phyloP scores from a whole-genome alignment of 495 filamentous ascomycete species.

The Parmelia sp. region DNA sequence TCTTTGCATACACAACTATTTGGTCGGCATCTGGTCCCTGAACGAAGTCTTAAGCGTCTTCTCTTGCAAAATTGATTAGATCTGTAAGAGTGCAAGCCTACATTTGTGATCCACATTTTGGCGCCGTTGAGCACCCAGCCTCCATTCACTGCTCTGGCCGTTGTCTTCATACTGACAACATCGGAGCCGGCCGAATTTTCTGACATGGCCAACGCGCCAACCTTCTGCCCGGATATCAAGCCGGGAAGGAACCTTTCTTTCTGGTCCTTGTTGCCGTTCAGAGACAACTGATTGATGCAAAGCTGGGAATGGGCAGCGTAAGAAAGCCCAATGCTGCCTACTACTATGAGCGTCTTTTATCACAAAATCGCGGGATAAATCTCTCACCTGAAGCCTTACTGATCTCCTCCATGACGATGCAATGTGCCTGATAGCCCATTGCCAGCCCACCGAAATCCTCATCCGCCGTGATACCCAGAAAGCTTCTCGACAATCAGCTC shows the following conservation, averaged over 20 bases:
- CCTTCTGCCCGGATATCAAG: conserved; percentile 70
- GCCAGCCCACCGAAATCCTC: conserved; percentile 86
- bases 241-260: conserved; percentile 75
- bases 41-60: neutral
- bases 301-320: conserved; percentile 96
- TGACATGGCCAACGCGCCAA: conserved; percentile 93
- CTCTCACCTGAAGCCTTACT: conserved; percentile 55
- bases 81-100: conserved; percentile 28
- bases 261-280: conserved; percentile 77
- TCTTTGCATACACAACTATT: conserved; percentile 94
- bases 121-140: conserved; percentile 83
- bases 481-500: conserved; percentile 38
- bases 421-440: conserved; percentile 97
- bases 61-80: neutral
- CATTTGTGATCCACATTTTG: conserved; percentile 99
- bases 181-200: conserved; percentile 88
- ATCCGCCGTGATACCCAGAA: conserved; percentile 90
- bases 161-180: conserved; percentile 92
- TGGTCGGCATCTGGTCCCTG: conserved; percentile 85
- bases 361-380: conserved; percentile 19
- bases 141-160: conserved; percentile 70
- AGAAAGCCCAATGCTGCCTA: conserved; percentile 81
- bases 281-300: conserved; percentile 91
- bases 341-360: conserved; percentile 29
- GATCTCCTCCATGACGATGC: conserved; percentile 90